A percentile compares a stretch with the other conserved stretches of the same genome.
Evolutionary conservation across 352 stramenopile species (phyloP).

Genomic region (Globisporangium megalacanthum): DNA sequence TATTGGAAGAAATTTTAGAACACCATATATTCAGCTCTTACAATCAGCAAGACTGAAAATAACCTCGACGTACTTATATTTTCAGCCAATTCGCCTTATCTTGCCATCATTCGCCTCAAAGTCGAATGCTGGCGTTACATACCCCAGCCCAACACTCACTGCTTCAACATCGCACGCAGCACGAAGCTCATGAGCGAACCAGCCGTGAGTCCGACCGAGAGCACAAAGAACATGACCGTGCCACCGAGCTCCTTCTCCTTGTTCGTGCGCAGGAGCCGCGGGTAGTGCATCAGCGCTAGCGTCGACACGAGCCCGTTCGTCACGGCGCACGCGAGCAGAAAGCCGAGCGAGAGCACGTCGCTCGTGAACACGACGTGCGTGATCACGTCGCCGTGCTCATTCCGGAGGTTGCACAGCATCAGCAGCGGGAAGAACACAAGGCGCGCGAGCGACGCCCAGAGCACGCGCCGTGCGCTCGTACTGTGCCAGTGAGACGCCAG

Average conservation of each 20-base stretch:
- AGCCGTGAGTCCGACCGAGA: slow-evolving; percentile 63
- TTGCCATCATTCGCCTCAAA: neutral
- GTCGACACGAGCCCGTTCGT: slow-evolving; percentile 72
- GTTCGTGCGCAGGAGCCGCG: slow-evolving; percentile 39
- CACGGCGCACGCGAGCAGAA: slow-evolving; percentile 54
- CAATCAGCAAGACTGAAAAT: too few species aligned
- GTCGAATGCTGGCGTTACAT: neutral
- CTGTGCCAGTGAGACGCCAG: slow-evolving; percentile 32
- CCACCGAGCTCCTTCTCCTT: slow-evolving; percentile 68
- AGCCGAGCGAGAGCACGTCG: slow-evolving; percentile 51
- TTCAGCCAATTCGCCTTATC: neutral
- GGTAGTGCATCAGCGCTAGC: slow-evolving; percentile 77
- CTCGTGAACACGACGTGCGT: slow-evolving; percentile 71
- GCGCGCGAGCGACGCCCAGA: slow-evolving; percentile 35
- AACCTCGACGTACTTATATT: neutral
- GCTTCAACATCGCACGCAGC: slow-evolving; percentile 69
- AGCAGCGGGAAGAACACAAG: slow-evolving; percentile 57
- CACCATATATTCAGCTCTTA: too few species aligned
- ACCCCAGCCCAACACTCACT: slow-evolving; percentile 16
- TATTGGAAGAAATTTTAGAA: neutral
- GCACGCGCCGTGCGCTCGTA: slow-evolving; percentile 27
- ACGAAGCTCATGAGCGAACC: slow-evolving; percentile 78
- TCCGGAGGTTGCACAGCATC: slow-evolving; percentile 74
- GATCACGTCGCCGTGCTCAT: slow-evolving; percentile 57
- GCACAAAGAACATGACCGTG: slow-evolving; percentile 80